Conservation (phyloP, 306 rosid genomes). For the Vachellia pachyceras region DNA sequence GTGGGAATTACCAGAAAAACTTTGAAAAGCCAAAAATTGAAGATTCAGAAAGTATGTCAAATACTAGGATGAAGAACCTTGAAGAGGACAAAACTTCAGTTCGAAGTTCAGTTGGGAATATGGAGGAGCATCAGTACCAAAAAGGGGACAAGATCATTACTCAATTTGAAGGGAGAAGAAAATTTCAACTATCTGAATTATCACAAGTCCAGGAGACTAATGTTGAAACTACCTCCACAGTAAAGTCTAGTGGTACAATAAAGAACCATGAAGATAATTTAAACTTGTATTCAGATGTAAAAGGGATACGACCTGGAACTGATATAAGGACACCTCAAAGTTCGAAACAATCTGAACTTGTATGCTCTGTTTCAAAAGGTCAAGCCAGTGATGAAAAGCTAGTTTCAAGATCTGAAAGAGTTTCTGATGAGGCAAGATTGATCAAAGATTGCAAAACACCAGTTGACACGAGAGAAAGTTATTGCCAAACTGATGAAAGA, state of each 20-base stretch:
- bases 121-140: slow-evolving; percentile 48
- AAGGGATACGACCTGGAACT: slow-evolving; percentile 30
- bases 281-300: slow-evolving; percentile 47
- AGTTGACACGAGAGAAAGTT: slow-evolving; percentile 53
- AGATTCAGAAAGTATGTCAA: slow-evolving; percentile 52
- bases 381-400: slow-evolving; percentile 48
- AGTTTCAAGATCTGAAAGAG: slow-evolving; percentile 47
- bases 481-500: slow-evolving; percentile 58
- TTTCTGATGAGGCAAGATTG: slow-evolving; percentile 44
- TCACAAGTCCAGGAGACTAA: slow-evolving; percentile 48
- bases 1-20: slow-evolving; percentile 47
- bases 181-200: slow-evolving; percentile 51
- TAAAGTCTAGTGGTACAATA: slow-evolving; percentile 50
- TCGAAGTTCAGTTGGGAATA: slow-evolving; percentile 49
- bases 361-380: slow-evolving; percentile 42
- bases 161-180: slow-evolving; percentile 50
- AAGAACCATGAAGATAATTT: slow-evolving; percentile 46
- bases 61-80: slow-evolving; percentile 41
- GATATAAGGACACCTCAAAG: slow-evolving; percentile 53
- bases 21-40: slow-evolving; percentile 46
- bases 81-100: slow-evolving; percentile 46
- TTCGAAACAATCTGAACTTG: slow-evolving; percentile 57
- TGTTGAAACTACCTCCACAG: slow-evolving; percentile 44
- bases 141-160: slow-evolving; percentile 42
- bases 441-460: slow-evolving; percentile 46